Base-by-base conservation (phyloP, 2,329 filamentous ascomycete genomes). In the Trichoderma lentiforme region DNA sequence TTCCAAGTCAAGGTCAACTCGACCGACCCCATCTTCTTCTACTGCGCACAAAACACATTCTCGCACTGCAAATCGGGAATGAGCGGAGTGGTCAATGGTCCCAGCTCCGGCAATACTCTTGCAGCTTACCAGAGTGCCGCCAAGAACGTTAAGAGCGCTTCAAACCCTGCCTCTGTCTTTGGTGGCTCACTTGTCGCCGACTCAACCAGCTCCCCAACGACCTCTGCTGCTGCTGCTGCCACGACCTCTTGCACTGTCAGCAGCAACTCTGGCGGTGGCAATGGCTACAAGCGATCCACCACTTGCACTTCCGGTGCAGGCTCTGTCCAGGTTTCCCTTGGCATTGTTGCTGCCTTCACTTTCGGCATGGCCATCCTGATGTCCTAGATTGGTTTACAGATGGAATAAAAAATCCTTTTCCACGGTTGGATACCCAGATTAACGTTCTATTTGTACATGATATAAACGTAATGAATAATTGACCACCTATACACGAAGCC, bases 1-100 rank as follows among this genome's bases (percentile, higher is more conserved):
- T 78, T 77, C 73, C 72, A 71, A 24, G 76, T 78, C 21, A 71
- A 39, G 5, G 71, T 78, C 53, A 75, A 75, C 64, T 63, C 72
- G 18, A 77, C 75, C 15, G 70, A 76, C 7, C 76, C 77, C 26
- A 70, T 78, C 14, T 74, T 76, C 61, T 76, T 77, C 70, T 78
- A 78, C 73, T 78, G 74, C 61, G 71, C 74, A 6, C 64, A 62
- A 14, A 60, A 57, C 43, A 24, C 14, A 51, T 70, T 72, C 14
- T 47, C 58, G 7, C 74, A 78, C 57, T 78, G 77, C 66, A 67
- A 72, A 67, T 43, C 39, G 39, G 76, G 76, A 28, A 77, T 78
- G 77, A 63, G 75, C 11, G 76, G 74, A 21, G 75, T 73, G 6
- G 73, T 78, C 71, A 78, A 77, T 57, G 24, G 28, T 1, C 57